Evolutionary conservation across 2,329 filamentous ascomycete species (phyloP).

Genomic region (Harringtonia aguacate): DNA sequence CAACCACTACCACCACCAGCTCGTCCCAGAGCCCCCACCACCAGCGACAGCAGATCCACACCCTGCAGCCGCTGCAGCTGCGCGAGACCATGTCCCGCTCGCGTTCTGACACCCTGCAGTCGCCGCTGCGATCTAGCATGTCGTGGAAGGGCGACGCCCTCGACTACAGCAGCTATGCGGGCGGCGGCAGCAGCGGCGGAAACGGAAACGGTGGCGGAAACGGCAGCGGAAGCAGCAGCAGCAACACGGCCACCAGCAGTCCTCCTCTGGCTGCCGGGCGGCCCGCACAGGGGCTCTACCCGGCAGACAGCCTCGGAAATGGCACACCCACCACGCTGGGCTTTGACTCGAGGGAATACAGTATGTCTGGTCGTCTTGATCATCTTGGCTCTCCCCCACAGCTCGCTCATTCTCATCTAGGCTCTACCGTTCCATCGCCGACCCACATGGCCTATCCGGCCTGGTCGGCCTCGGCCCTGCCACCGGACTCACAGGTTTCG

Average conservation of each 20-base stretch:
- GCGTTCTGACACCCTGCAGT: conserved; percentile 47
- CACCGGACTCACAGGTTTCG: conserved; percentile 12
- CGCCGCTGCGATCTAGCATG: conserved; percentile 48
- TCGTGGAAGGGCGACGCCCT: conserved; percentile 52
- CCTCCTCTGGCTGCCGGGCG: neutral
- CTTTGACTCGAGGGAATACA: neutral
- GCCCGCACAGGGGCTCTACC: conserved; percentile 34
- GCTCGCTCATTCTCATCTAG: no score
- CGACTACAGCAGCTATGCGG: conserved; percentile 41
- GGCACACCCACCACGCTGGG: no score
- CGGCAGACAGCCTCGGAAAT: conserved; percentile 32
- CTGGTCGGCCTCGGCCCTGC: conserved; percentile 27
- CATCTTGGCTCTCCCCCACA: no score
- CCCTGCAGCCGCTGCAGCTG: conserved; percentile 39
- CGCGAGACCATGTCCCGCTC: conserved; percentile 46
- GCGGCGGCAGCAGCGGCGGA: conserved; percentile 28
- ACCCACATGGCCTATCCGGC: conserved; percentile 39
- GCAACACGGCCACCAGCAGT: conserved; percentile 16
- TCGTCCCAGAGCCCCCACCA: neutral
- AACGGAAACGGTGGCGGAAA: neutral
- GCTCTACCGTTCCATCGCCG: conserved; percentile 34
- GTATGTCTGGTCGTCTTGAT: conserved; percentile 2
- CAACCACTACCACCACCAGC: neutral
- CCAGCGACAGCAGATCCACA: neutral
- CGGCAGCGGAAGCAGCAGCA: conserved; percentile 1